Percentiles rank a stretch among this genome's conserved stretches.
These are phyloP conservation scores for Platanthera guangdongensis DNA, from an alignment of 106 monocot genomes.

Conservation along the genomic window DNA sequence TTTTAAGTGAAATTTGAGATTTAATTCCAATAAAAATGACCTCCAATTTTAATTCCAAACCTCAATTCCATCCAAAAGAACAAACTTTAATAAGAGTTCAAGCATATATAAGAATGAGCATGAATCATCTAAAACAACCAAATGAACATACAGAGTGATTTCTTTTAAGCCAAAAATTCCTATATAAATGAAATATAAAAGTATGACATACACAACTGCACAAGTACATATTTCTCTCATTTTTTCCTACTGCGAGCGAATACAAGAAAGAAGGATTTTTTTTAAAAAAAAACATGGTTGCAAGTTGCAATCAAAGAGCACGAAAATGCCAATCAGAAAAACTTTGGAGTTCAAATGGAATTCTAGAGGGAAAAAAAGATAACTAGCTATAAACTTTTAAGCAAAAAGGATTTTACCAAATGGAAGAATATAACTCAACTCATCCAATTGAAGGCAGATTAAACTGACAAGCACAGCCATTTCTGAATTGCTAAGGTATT, in stretches of 20 bases:
- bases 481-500: background rate
- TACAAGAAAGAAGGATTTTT: background rate
- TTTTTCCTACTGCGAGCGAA: no score
- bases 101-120: background rate
- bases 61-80: no score
- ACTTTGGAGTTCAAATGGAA: background rate
- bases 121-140: background rate
- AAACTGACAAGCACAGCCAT: background rate
- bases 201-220: background rate
- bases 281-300: background rate
- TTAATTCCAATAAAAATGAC: no score
- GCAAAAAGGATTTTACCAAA: background rate
- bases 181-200: background rate
- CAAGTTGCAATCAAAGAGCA: constrained; percentile 2
- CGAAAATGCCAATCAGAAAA: background rate
- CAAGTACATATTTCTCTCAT: no score
- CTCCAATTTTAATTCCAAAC: no score
- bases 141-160: background rate
- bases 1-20: no score
- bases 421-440: background rate
- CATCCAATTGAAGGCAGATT: background rate
- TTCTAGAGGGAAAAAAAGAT: background rate
- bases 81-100: no score
- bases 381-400: background rate
- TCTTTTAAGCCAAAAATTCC: background rate